A percentile compares a stretch with the other conserved stretches of the same genome.
phyloP scores from a whole-genome alignment of 805 yeast species.

The Monosporozyma aerobia region DNA sequence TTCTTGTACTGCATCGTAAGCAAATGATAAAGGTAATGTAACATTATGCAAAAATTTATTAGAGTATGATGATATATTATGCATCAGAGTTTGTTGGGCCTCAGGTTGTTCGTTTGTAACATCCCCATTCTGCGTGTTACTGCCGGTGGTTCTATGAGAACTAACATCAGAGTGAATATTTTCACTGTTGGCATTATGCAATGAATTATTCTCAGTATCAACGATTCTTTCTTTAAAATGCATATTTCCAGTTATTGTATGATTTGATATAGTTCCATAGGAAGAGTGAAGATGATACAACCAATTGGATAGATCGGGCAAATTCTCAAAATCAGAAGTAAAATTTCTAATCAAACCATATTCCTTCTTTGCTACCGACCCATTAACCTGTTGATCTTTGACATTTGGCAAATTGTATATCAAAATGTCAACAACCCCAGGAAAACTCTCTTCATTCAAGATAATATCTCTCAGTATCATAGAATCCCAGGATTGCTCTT shows the following conservation, averaged over 20 bases:
- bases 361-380: slow-evolving; percentile 9
- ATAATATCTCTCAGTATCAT: slow-evolving; percentile 20
- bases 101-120: neutral
- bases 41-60: slow-evolving; percentile 23
- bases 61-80: slow-evolving; percentile 2
- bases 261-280: slow-evolving; percentile 22
- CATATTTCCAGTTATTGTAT: slow-evolving; percentile 21
- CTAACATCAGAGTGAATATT: neutral
- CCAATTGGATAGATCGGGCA: slow-evolving; percentile 27
- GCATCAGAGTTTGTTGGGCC: neutral
- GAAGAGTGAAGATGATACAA: slow-evolving; percentile 22
- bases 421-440: slow-evolving; percentile 24
- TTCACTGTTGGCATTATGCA: slow-evolving; percentile 2
- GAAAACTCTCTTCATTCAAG: slow-evolving; percentile 21
- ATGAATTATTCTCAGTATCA: neutral
- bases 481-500: slow-evolving; percentile 20
- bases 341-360: slow-evolving; percentile 26
- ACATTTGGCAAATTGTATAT: slow-evolving; percentile 24
- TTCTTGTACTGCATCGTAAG: slow-evolving; percentile 30
- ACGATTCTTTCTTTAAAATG: slow-evolving; percentile 16
- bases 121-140: neutral
- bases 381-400: slow-evolving; percentile 2
- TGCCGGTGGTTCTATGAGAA: slow-evolving; percentile 1
- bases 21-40: slow-evolving; percentile 25
- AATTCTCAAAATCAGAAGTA: slow-evolving; percentile 14